Evolutionary conservation across 306 rosid genomes (phyloP).

Genomic region (Oemleria cerasiformis): DNA sequence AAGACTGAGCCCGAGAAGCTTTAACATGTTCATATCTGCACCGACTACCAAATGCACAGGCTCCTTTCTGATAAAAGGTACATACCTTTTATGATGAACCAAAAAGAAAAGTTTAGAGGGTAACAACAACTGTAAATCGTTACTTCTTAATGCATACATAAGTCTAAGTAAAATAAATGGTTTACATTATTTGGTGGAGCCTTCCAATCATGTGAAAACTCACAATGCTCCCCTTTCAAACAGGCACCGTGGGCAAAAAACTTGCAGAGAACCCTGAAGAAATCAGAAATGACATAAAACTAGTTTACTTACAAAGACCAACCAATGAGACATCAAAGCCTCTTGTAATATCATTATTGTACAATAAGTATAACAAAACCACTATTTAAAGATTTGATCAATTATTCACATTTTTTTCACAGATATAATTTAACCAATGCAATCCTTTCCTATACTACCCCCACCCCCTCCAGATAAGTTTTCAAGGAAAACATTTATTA

Average conservation of each 20-base stretch:
- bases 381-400: neutral
- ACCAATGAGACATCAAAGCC: conserved; percentile 10
- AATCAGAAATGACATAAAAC: conserved; percentile 20
- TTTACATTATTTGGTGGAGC: conserved; percentile 78
- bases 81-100: conserved; percentile 56
- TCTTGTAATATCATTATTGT: neutral
- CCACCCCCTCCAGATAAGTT: neutral
- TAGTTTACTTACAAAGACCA: conserved; percentile 12
- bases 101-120: conserved; percentile 20
- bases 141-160: neutral
- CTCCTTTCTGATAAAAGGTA: conserved; percentile 84
- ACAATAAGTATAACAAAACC: neutral
- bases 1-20: conserved; percentile 50
- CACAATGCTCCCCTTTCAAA: conserved; percentile 94
- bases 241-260: conserved; percentile 97
- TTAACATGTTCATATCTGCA: conserved; percentile 96
- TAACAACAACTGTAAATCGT: neutral
- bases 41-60: conserved; percentile 88
- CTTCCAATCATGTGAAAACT: conserved; percentile 95
- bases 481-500: neutral
- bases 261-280: conserved; percentile 84
- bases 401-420: neutral
- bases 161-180: neutral
- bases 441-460: neutral
- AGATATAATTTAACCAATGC: neutral